Evolutionary conservation across 73 alveolate genomes (phyloP).

Genomic region (Halteria grandinella): DNA sequence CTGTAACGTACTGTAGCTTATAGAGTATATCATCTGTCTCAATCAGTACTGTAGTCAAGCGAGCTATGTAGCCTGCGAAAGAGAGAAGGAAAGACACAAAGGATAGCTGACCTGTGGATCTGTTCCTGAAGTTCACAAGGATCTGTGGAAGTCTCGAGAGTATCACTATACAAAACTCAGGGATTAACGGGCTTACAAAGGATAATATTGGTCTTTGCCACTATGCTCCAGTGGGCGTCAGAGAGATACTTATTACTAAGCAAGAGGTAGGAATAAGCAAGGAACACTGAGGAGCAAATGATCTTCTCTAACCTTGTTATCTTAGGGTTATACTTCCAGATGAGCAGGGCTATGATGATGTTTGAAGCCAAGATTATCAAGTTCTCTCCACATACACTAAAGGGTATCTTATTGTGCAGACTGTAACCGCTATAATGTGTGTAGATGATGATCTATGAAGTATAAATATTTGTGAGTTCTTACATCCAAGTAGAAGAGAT

Average conservation of each 20-base stretch:
- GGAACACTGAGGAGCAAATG: conserved; percentile 18
- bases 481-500: conserved; percentile 54
- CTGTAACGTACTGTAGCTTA: conserved; percentile 1
- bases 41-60: conserved; percentile 82
- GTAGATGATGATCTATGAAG: conserved; percentile 64
- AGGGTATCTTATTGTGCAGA: conserved; percentile 74
- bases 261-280: conserved; percentile 35
- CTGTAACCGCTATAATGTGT: conserved; percentile 73
- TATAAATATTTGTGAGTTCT: not conserved
- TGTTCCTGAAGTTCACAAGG: conserved; percentile 67
- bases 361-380: conserved; percentile 74
- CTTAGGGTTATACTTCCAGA: conserved; percentile 69
- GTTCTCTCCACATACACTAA: conserved; percentile 88
- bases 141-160: conserved; percentile 82
- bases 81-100: conserved; percentile 78
- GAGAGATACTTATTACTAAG: conserved; percentile 56
- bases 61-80: conserved; percentile 82
- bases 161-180: conserved; percentile 15
- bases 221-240: conserved; percentile 70
- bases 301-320: conserved; percentile 59
- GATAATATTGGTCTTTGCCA: conserved; percentile 64
- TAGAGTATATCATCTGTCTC: conserved; percentile 72
- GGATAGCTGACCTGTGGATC: conserved; percentile 89
- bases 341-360: conserved; percentile 64
- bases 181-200: conserved; percentile 42